Evolutionary conservation across 2,329 filamentous ascomycete species (phyloP).

Genomic region (Lasiodiplodia hormozganensis): DNA sequence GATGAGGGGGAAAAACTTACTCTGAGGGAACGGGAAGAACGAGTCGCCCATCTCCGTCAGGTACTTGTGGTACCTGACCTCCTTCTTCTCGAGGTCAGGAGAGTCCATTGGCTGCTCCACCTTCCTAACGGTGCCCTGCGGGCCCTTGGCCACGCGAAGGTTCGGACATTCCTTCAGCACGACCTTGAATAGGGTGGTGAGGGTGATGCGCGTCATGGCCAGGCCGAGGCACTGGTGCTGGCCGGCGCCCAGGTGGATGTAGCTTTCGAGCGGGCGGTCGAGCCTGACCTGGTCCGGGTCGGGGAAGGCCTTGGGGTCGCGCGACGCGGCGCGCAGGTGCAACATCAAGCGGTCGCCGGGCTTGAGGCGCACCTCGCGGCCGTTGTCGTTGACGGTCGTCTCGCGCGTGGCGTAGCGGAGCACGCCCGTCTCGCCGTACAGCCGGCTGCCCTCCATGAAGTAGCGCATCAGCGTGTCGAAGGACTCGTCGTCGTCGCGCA

Average conservation of each 20-base stretch:
- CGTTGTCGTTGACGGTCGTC: conserved; percentile 43
- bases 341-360: conserved; percentile 51
- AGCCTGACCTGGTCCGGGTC: conserved; percentile 50
- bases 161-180: conserved; percentile 48
- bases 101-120: conserved; percentile 41
- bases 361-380: conserved; percentile 41
- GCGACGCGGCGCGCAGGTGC: conserved; percentile 51
- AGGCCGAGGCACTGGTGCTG: conserved; percentile 53
- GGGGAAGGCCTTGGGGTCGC: conserved; percentile 50
- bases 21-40: conserved; percentile 55
- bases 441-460: conserved; percentile 52
- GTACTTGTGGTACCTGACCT: conserved; percentile 51
- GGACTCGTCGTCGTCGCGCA: conserved; percentile 51
- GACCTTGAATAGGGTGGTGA: conserved; percentile 55
- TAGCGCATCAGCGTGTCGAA: conserved; percentile 60
- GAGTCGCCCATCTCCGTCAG: conserved; percentile 57
- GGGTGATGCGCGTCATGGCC: conserved; percentile 50
- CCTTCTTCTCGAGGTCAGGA: conserved; percentile 37
- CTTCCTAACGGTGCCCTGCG: conserved; percentile 52
- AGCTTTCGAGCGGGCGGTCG: conserved; percentile 48
- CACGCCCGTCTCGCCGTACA: conserved; percentile 53
- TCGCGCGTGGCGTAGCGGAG: conserved; percentile 45
- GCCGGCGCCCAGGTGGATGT: conserved; percentile 54
- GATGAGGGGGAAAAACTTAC: conserved; percentile 44
- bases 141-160: conserved; percentile 48